Conservation (phyloP, 2,329 filamentous ascomycete genomes). For the Penicillium sp. region DNA sequence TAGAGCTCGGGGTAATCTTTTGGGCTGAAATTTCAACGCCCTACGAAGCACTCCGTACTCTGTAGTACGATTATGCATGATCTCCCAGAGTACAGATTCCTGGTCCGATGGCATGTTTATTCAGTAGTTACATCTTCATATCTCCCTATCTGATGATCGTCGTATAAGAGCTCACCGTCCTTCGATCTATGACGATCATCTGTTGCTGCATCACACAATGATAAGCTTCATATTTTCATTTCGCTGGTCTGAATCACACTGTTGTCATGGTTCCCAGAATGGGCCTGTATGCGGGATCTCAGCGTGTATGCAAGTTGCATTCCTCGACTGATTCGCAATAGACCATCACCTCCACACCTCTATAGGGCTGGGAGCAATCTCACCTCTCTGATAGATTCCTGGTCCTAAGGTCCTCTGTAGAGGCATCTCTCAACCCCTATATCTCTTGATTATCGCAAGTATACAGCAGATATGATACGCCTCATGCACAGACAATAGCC, state of each 20-base stretch:
- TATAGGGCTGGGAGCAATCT: background rate
- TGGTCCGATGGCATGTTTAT: too few relatives aligned
- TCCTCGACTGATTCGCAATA: slow-evolving; percentile 6
- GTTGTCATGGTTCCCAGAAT: background rate
- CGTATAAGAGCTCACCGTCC: too few relatives aligned
- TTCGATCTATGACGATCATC: too few relatives aligned
- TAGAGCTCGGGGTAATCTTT: too few relatives aligned
- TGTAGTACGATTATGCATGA: too few relatives aligned
- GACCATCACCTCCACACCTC: background rate
- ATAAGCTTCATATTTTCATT: background rate
- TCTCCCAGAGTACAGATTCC: too few relatives aligned
- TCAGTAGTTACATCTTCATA: too few relatives aligned
- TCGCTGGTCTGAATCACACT: background rate
- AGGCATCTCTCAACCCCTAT: background rate
- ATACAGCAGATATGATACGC: background rate
- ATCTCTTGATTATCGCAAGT: background rate
- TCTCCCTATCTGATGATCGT: too few relatives aligned
- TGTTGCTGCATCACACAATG: background rate
- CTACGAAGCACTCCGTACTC: too few relatives aligned
- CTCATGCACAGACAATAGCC: background rate
- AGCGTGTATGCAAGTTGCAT: background rate
- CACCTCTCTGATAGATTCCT: background rate
- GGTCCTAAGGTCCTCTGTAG: background rate
- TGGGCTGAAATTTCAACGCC: too few relatives aligned
- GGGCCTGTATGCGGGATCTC: background rate